These are phyloP conservation scores for Candida nonsorbophila DNA, from an alignment of 805 yeast species.

Conservation along the genomic window DNA sequence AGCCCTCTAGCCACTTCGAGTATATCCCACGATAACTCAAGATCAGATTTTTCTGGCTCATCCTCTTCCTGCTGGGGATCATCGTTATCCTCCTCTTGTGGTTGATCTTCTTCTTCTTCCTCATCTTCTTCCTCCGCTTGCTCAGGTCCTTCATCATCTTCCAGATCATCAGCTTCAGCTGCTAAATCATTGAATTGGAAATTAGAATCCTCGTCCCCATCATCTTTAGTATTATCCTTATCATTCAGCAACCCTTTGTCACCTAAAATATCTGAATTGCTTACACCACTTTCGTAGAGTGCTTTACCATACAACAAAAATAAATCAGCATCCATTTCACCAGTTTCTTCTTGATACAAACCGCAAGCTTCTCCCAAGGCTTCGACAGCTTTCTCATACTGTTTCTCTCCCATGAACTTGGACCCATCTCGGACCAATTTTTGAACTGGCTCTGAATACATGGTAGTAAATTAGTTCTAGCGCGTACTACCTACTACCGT, in stretches of 20 bases:
- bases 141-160: conserved; percentile 10
- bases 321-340: conserved; percentile 69
- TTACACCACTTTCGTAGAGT: conserved; percentile 69
- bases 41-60: conserved; percentile 56
- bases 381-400: conserved; percentile 65
- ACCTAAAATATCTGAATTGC: conserved; percentile 73
- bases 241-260: conserved; percentile 18
- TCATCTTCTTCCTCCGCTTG: conserved; percentile 13
- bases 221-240: conserved; percentile 14
- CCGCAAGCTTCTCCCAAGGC: conserved; percentile 73
- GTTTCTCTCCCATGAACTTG: conserved; percentile 55
- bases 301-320: conserved; percentile 76
- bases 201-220: conserved; percentile 16
- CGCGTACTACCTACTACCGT: too few relatives aligned
- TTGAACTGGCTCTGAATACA: conserved; percentile 39
- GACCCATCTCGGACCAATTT: conserved; percentile 57
- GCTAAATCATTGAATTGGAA: conserved; percentile 20
- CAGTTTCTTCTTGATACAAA: conserved; percentile 38
- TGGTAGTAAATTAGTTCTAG: too few relatives aligned
- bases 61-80: conserved; percentile 23
- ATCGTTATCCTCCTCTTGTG: conserved; percentile 49
- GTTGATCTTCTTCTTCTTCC: conserved; percentile 18
- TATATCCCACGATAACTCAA: conserved; percentile 86
- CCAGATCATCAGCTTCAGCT: conserved; percentile 16
- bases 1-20: conserved; percentile 72